These are phyloP conservation scores for Beauveria rudraprayagi DNA, from an alignment of 2,329 filamentous ascomycete genomes.

Conservation along the genomic window DNA sequence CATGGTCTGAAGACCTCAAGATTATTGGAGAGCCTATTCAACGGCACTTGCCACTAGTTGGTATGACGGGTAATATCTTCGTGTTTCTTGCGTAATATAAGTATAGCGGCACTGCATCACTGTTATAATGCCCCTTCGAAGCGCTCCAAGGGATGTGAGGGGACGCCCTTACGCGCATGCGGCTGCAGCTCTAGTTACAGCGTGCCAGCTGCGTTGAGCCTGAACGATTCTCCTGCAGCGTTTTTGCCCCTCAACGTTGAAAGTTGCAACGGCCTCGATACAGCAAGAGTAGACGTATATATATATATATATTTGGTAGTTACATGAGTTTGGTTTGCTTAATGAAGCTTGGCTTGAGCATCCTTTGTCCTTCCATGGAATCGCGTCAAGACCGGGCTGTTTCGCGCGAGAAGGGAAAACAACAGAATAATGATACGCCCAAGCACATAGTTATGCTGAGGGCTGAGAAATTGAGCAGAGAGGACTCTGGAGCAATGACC, in stretches of 20 bases:
- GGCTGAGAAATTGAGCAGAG: neutral
- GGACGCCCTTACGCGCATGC: too few species aligned
- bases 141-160: too few species aligned
- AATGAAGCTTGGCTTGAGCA: neutral
- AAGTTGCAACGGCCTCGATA: too few species aligned
- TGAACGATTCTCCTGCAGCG: too few species aligned
- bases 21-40: neutral
- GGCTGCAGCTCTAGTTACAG: too few species aligned
- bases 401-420: neutral
- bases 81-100: too few species aligned
- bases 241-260: too few species aligned
- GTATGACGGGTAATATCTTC: too few species aligned
- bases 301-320: too few species aligned
- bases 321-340: neutral
- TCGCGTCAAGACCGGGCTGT: neutral
- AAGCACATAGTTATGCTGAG: neutral
- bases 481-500: neutral
- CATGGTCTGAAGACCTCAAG: neutral
- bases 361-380: neutral
- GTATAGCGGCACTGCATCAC: neutral
- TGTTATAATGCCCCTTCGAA: too few species aligned
- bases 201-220: neutral
- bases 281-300: too few species aligned
- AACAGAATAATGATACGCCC: neutral
- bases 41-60: too few species aligned